Conservation (phyloP, 331 rosid species). For the Pyracantha coccinea region DNA sequence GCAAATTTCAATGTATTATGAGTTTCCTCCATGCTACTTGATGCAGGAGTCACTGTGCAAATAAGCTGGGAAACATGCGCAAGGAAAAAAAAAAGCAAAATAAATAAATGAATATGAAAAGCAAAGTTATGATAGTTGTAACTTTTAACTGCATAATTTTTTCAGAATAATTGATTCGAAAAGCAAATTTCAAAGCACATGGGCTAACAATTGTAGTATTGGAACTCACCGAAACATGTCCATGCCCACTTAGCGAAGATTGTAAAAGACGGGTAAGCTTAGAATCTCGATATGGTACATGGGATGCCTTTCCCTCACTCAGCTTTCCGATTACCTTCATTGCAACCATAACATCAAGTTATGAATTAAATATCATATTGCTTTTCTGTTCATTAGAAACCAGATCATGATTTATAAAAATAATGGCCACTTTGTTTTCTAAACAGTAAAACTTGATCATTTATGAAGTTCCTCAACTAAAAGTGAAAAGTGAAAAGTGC, state of each 20-base stretch:
- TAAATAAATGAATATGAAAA: too few relatives aligned
- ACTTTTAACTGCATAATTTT: slow-evolving; percentile 6
- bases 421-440: background rate
- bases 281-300: slow-evolving; percentile 98
- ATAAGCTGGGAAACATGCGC: slow-evolving; percentile 63
- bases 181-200: background rate
- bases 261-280: slow-evolving; percentile 98
- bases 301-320: slow-evolving; percentile 99
- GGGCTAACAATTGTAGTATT: background rate
- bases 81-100: background rate
- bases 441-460: background rate
- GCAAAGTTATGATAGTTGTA: background rate
- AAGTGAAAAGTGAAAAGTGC: background rate
- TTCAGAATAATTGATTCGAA: background rate
- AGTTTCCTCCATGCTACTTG: slow-evolving; percentile 99
- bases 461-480: background rate
- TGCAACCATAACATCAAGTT: slow-evolving; percentile 33
- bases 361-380: background rate
- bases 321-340: slow-evolving; percentile 94
- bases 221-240: slow-evolving; percentile 94
- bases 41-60: slow-evolving; percentile 98
- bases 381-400: background rate
- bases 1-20: slow-evolving; percentile 99
- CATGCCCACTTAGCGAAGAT: slow-evolving; percentile 91
- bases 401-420: background rate